These are phyloP conservation scores for Lecanicillium sp. DNA, from an alignment of 2,329 filamentous ascomycete genomes.

Conservation along the genomic window DNA sequence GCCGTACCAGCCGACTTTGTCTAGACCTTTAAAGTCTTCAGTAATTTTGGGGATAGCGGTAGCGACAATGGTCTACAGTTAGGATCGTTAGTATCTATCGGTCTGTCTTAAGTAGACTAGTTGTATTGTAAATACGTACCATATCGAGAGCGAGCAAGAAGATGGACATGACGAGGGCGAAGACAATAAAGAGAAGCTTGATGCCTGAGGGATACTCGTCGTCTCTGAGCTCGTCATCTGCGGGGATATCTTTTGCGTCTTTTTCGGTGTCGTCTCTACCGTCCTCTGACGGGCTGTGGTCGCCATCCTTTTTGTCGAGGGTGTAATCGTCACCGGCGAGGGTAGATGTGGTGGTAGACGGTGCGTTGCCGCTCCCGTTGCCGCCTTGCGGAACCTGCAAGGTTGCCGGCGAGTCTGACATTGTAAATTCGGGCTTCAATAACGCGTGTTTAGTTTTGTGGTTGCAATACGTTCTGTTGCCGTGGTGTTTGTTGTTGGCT, in stretches of 20 bases:
- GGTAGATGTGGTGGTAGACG: conserved; percentile 2
- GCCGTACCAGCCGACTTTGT: conserved; percentile 46
- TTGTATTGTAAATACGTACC: conserved; percentile 3
- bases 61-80: conserved; percentile 37
- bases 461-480: too few species aligned
- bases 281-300: not conserved
- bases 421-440: too few species aligned
- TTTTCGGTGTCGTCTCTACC: conserved; percentile 2
- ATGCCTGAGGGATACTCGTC: conserved; percentile 9
- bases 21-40: conserved; percentile 32
- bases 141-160: conserved; percentile 12
- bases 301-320: conserved; percentile 2
- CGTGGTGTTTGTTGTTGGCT: too few species aligned
- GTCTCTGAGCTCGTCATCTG: not conserved
- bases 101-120: not conserved
- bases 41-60: conserved; percentile 43
- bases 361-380: too few species aligned
- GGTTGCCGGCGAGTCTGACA: too few species aligned
- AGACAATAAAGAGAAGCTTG: conserved; percentile 9
- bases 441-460: too few species aligned
- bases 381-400: too few species aligned
- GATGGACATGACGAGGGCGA: conserved; percentile 11
- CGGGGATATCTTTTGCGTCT: not conserved
- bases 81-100: not conserved
- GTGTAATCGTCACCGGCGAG: conserved; percentile 4